Conservation (phyloP, 768 basidiomycete species). For the Rhizopogon sp. region DNA sequence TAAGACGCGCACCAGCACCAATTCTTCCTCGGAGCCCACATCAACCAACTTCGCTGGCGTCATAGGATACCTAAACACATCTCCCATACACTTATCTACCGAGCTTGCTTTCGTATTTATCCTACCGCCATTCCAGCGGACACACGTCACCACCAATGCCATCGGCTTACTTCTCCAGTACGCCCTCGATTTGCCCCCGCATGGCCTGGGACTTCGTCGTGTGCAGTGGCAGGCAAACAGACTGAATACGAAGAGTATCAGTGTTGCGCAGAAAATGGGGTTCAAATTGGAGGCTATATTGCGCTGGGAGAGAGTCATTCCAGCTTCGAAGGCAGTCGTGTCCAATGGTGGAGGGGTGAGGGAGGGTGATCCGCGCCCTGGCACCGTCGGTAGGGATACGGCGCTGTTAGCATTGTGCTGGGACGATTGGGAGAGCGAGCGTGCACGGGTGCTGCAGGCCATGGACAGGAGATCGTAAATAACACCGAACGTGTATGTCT, state of each 20-base stretch:
- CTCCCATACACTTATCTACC: slow-evolving; percentile 33
- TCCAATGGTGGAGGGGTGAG: slow-evolving; percentile 31
- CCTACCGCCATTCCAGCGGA: slow-evolving; percentile 55
- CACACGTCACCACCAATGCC: slow-evolving; percentile 56
- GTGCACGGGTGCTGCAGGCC: slow-evolving; percentile 3
- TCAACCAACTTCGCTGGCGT: slow-evolving; percentile 40
- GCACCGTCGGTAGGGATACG: slow-evolving; percentile 31
- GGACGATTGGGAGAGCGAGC: slow-evolving; percentile 29
- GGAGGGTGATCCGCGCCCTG: slow-evolving; percentile 19
- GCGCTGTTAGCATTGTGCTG: slow-evolving; percentile 35
- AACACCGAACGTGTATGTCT: too few relatives aligned
- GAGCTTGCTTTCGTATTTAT: slow-evolving; percentile 56
- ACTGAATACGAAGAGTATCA: slow-evolving; percentile 42
- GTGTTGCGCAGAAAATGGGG: slow-evolving; percentile 54
- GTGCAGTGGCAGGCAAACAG: slow-evolving; percentile 57
- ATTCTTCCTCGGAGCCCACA: not conserved
- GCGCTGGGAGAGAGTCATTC: slow-evolving; percentile 51
- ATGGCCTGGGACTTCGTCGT: slow-evolving; percentile 53
- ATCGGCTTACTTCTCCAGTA: slow-evolving; percentile 47
- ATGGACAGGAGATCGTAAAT: slow-evolving; percentile 5
- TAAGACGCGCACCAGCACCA: slow-evolving; percentile 27
- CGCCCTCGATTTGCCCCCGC: slow-evolving; percentile 34
- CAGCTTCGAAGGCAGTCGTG: slow-evolving; percentile 29
- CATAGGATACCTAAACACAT: slow-evolving; percentile 46
- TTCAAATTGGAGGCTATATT: slow-evolving; percentile 49